Evolutionary conservation across 2,329 filamentous ascomycete species (phyloP).

Genomic region (Fusarium tupiense): DNA sequence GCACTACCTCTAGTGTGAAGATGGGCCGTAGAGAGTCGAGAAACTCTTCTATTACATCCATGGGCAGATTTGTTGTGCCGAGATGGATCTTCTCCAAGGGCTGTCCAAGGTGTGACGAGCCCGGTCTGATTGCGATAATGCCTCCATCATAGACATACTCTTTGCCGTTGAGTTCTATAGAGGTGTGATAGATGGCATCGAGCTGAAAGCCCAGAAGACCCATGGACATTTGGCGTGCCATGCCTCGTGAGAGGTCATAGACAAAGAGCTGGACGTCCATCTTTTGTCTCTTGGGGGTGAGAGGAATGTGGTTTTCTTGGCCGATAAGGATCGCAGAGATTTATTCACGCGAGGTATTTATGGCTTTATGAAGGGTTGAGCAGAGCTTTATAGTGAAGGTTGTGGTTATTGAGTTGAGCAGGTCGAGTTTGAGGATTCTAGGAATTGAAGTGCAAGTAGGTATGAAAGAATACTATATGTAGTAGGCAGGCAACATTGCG

Average conservation of each 20-base stretch:
- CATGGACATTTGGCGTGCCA: slow-evolving; percentile 66
- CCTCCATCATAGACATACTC: slow-evolving; percentile 94
- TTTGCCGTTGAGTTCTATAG: slow-evolving; percentile 82
- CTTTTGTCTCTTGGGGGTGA: not conserved
- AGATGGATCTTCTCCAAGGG: slow-evolving; percentile 81
- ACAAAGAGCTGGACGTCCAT: slow-evolving; percentile 84
- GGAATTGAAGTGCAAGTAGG: not conserved
- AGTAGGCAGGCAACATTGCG: slow-evolving; percentile 38
- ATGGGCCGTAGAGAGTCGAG: slow-evolving; percentile 83
- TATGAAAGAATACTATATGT: not conserved
- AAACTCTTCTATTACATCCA: slow-evolving; percentile 87
- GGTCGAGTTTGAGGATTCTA: not conserved
- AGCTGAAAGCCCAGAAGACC: slow-evolving; percentile 69
- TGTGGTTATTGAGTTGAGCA: not conserved
- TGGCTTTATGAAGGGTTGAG: not conserved
- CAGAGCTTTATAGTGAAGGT: not conserved
- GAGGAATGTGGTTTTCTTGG: not conserved
- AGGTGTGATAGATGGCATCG: slow-evolving; percentile 95
- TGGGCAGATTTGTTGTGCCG: slow-evolving; percentile 80
- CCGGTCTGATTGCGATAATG: slow-evolving; percentile 82
- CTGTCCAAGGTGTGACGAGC: slow-evolving; percentile 84
- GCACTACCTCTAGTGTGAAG: slow-evolving; percentile 79
- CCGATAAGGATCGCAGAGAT: not conserved
- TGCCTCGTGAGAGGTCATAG: slow-evolving; percentile 77
- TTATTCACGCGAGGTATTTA: not conserved